phyloP scores from a whole-genome alignment of 2,329 filamentous ascomycete species.

The Amphichorda felina region DNA sequence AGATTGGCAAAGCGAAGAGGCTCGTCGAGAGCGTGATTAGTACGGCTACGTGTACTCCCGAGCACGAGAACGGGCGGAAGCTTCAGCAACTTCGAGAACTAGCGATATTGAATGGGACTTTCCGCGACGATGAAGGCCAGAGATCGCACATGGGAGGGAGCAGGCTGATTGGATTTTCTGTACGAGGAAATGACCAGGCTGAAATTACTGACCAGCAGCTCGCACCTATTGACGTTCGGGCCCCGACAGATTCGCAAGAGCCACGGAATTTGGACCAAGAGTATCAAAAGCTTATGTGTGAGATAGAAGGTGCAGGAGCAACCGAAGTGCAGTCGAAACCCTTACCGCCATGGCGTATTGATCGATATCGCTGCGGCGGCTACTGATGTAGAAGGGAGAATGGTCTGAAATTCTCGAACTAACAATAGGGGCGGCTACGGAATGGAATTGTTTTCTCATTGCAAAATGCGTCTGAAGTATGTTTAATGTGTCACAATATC shows the following conservation, averaged over 20 bases:
- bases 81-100: constrained; percentile 69
- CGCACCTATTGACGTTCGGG: neutral
- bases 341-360: neutral
- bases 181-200: neutral
- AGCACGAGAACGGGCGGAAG: constrained; percentile 71
- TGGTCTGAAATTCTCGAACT: too few species aligned
- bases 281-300: neutral
- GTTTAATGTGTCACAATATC: too few species aligned
- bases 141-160: neutral
- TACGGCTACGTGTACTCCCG: constrained; percentile 64
- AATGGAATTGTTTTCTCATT: too few species aligned
- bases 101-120: constrained; percentile 68
- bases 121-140: constrained; percentile 57
- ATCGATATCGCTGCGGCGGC: neutral
- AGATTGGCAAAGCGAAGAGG: constrained; percentile 64
- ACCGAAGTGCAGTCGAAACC: neutral
- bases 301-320: neutral
- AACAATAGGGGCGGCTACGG: too few species aligned
- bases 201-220: neutral
- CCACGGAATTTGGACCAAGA: neutral
- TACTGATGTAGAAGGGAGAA: too few species aligned
- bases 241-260: neutral
- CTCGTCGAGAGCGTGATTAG: constrained; percentile 70
- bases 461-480: too few species aligned
- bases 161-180: neutral